Evolutionary conservation across 331 rosid species (phyloP).

Genomic region (Pyrus hybrid): DNA sequence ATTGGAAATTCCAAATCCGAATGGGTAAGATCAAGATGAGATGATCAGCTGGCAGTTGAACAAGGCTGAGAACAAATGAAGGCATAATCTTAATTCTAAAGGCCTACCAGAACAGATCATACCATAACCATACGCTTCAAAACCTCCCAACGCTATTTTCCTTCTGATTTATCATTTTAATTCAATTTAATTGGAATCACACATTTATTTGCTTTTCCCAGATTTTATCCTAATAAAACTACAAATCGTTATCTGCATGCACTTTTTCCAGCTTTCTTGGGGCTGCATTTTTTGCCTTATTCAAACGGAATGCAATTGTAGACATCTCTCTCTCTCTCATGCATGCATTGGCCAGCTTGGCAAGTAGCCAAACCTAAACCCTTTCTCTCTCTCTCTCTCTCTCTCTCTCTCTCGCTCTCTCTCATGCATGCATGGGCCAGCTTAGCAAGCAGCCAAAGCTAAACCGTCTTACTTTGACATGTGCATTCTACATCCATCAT

Average conservation of each 20-base stretch:
- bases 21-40: neutral
- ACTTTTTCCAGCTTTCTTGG: slow-evolving; percentile 34
- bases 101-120: too few species aligned
- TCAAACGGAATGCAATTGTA: neutral
- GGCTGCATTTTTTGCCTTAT: neutral
- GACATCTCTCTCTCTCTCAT: neutral
- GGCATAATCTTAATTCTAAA: too few species aligned
- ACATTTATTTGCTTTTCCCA: neutral
- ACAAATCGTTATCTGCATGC: neutral
- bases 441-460: neutral
- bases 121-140: neutral
- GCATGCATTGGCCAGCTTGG: slow-evolving; percentile 6
- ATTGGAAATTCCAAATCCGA: neutral
- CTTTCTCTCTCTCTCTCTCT: neutral
- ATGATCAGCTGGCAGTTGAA: slow-evolving; percentile 18
- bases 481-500: neutral
- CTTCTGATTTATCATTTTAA: neutral
- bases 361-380: neutral
- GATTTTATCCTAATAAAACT: neutral
- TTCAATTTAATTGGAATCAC: neutral
- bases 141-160: neutral
- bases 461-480: neutral
- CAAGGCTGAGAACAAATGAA: neutral
- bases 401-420: neutral
- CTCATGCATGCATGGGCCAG: neutral